Evolutionary conservation across 805 yeast genomes (phyloP).

Genomic region (Ogataea minuta): DNA sequence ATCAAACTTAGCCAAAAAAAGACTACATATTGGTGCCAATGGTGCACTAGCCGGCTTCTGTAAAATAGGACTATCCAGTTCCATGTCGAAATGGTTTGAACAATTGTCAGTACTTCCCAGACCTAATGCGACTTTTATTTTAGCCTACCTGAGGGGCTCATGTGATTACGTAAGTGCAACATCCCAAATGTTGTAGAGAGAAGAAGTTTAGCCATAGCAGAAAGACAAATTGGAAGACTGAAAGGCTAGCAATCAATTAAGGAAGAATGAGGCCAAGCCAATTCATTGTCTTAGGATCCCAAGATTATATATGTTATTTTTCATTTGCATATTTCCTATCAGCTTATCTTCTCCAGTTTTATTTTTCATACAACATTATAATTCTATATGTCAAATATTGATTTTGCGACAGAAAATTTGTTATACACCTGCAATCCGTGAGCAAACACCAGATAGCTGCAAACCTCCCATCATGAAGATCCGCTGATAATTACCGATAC

Average conservation of each 20-base stretch:
- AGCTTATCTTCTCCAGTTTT: no score
- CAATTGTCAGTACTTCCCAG: neutral
- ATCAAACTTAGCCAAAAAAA: slow-evolving; percentile 53
- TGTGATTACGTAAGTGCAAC: slow-evolving; percentile 6
- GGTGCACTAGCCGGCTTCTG: slow-evolving; percentile 1
- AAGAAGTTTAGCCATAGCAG: neutral
- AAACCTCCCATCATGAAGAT: no score
- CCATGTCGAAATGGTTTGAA: slow-evolving; percentile 1
- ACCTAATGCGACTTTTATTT: slow-evolving; percentile 1
- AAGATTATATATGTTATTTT: no score
- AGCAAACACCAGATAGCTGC: neutral
- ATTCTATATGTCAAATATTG: neutral
- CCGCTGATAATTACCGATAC: neutral
- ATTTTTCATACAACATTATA: no score
- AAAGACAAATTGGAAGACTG: no score
- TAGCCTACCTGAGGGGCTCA: slow-evolving; percentile 9
- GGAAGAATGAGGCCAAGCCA: no score
- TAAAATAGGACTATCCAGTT: neutral
- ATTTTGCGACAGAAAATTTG: neutral
- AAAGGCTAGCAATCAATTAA: no score
- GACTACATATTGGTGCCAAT: slow-evolving; percentile 37
- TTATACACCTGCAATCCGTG: neutral
- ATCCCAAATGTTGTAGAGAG: neutral
- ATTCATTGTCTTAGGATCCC: no score
- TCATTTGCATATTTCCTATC: no score